Percentiles rank a stretch among this genome's conserved stretches.
These are phyloP conservation scores for Silene noctiflora DNA, from an alignment of 179 eudicot species.

Conservation along the genomic window DNA sequence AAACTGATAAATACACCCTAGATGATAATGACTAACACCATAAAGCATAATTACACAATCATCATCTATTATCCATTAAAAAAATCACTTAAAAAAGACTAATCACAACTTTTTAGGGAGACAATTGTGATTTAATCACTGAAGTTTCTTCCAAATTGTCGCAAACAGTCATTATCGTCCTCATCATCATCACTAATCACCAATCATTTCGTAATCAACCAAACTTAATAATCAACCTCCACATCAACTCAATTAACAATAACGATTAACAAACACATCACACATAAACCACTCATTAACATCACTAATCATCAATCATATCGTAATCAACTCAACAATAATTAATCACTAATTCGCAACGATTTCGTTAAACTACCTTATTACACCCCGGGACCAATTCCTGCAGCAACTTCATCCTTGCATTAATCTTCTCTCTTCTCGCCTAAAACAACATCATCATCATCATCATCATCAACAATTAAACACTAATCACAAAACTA, in stretches of 20 bases:
- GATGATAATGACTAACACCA: slow-evolving; percentile 45
- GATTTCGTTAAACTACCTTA: slow-evolving; percentile 48
- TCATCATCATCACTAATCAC: slow-evolving; percentile 14
- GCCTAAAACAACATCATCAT: slow-evolving; percentile 43
- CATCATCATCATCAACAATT: not conserved
- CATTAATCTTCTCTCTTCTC: slow-evolving; percentile 96
- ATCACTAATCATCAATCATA: slow-evolving; percentile 12
- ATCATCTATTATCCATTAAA: slow-evolving; percentile 4
- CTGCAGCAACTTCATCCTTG: slow-evolving; percentile 92
- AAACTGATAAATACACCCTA: slow-evolving; percentile 35
- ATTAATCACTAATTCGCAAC: not conserved
- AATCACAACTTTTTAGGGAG: slow-evolving; percentile 19
- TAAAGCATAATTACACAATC: not conserved
- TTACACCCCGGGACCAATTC: slow-evolving; percentile 97
- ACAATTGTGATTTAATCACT: slow-evolving; percentile 15
- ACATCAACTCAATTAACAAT: not conserved
- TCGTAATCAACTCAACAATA: not conserved
- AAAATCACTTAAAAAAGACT: slow-evolving; percentile 5
- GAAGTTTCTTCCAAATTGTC: slow-evolving; percentile 18
- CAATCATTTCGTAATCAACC: not conserved
- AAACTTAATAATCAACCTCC: not conserved
- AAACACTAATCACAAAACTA: not conserved
- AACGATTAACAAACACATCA: not conserved
- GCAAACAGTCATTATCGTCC: slow-evolving; percentile 18
- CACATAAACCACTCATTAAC: slow-evolving; percentile 1